These are phyloP conservation scores for Monosporozyma yasuniensis DNA, from an alignment of 805 yeast genomes.

Conservation along the genomic window DNA sequence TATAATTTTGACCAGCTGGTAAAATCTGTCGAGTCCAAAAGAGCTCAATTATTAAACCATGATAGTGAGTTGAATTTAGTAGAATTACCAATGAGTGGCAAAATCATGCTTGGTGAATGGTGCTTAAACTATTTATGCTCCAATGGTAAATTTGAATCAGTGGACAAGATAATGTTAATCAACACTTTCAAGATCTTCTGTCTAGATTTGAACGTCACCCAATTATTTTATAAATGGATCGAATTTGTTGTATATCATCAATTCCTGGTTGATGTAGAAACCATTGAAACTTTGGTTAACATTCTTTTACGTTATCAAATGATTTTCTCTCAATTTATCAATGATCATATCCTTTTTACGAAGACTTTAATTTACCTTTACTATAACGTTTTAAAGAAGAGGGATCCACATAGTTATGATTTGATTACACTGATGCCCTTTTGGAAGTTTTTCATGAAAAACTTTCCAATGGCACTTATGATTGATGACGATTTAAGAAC, in stretches of 20 bases:
- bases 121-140: slow-evolving; percentile 36
- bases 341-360: slow-evolving; percentile 30
- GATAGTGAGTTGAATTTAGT: slow-evolving; percentile 9
- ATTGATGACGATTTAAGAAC: slow-evolving; percentile 23
- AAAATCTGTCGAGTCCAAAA: slow-evolving; percentile 29
- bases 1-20: slow-evolving; percentile 26
- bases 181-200: slow-evolving; percentile 20
- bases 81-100: slow-evolving; percentile 33
- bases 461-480: slow-evolving; percentile 21
- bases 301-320: slow-evolving; percentile 24
- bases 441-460: slow-evolving; percentile 28
- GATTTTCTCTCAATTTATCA: slow-evolving; percentile 31
- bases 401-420: slow-evolving; percentile 17
- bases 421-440: slow-evolving; percentile 24
- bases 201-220: slow-evolving; percentile 20
- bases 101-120: slow-evolving; percentile 42
- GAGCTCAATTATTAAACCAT: slow-evolving; percentile 8
- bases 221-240: slow-evolving; percentile 30
- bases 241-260: slow-evolving; percentile 29
- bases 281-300: slow-evolving; percentile 24
- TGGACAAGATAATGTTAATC: slow-evolving; percentile 14
- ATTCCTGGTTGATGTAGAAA: slow-evolving; percentile 20
- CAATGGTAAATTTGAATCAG: slow-evolving; percentile 9
- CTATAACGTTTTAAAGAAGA: slow-evolving; percentile 16
- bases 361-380: slow-evolving; percentile 26